Evolutionary conservation across 805 yeast species (phyloP).

Genomic region (Candida succiphila): DNA sequence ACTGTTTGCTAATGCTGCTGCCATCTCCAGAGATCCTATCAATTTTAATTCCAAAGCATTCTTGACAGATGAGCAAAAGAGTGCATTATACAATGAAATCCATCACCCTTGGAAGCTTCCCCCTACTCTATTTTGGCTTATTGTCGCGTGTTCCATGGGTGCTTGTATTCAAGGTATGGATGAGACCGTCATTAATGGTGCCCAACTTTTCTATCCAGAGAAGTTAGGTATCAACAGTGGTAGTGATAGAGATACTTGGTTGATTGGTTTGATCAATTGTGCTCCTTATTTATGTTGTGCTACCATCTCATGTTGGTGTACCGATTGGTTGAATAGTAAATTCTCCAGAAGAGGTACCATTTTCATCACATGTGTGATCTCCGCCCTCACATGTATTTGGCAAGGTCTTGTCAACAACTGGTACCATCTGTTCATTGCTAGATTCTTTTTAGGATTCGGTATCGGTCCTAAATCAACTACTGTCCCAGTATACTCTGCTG

Average conservation of each 20-base stretch:
- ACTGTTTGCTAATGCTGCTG: slow-evolving; percentile 56
- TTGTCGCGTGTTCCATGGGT: slow-evolving; percentile 62
- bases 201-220: slow-evolving; percentile 49
- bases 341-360: slow-evolving; percentile 61
- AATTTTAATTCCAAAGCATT: slow-evolving; percentile 49
- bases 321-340: slow-evolving; percentile 46
- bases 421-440: slow-evolving; percentile 60
- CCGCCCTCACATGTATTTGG: slow-evolving; percentile 59
- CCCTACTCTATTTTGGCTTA: slow-evolving; percentile 39
- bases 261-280: slow-evolving; percentile 56
- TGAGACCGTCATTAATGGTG: slow-evolving; percentile 69
- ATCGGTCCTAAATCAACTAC: slow-evolving; percentile 72
- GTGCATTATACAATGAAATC: slow-evolving; percentile 34
- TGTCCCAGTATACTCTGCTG: slow-evolving; percentile 62
- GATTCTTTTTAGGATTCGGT: slow-evolving; percentile 59
- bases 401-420: slow-evolving; percentile 54
- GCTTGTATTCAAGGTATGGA: slow-evolving; percentile 81
- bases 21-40: slow-evolving; percentile 52
- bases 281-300: slow-evolving; percentile 65
- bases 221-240: slow-evolving; percentile 40
- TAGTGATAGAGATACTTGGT: slow-evolving; percentile 40
- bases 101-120: slow-evolving; percentile 37
- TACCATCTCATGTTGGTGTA: slow-evolving; percentile 49
- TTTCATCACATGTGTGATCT: slow-evolving; percentile 50
- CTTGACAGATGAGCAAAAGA: slow-evolving; percentile 45